These are phyloP conservation scores for Diplodia sapinea DNA, from an alignment of 2,329 filamentous ascomycete genomes.

Conservation along the genomic window DNA sequence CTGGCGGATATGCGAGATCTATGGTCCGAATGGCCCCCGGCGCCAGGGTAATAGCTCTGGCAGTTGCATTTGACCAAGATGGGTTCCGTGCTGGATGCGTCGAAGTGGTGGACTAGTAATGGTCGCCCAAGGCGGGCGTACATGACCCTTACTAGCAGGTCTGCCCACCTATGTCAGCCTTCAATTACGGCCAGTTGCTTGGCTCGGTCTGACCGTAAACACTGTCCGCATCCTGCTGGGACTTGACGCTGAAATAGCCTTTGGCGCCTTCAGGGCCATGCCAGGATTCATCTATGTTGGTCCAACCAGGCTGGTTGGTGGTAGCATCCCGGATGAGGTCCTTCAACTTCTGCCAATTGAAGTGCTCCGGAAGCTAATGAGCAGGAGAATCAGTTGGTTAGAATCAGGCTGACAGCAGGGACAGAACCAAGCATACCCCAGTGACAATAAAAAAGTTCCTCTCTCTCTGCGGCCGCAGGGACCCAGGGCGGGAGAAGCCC, in stretches of 20 bases:
- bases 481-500: constrained; percentile 3
- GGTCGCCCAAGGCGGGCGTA: constrained; percentile 38
- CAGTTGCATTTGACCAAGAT: constrained; percentile 46
- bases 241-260: constrained; percentile 46
- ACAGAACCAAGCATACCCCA: constrained; percentile 20
- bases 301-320: constrained; percentile 47
- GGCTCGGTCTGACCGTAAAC: constrained; percentile 31
- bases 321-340: constrained; percentile 44
- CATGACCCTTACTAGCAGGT: constrained; percentile 39
- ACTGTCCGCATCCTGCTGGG: constrained; percentile 43
- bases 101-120: constrained; percentile 35
- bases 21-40: constrained; percentile 40
- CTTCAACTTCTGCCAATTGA: constrained; percentile 47
- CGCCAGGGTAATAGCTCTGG: constrained; percentile 37
- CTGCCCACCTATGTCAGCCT: constrained; percentile 33
- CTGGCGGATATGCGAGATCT: constrained; percentile 42
- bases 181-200: constrained; percentile 37
- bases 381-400: no score
- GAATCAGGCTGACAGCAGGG: neutral
- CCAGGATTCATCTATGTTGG: constrained; percentile 40
- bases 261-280: constrained; percentile 39
- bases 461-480: constrained; percentile 19
- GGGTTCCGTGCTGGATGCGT: constrained; percentile 36
- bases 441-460: constrained; percentile 32
- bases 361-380: constrained; percentile 30